Percentiles rank a stretch among this genome's conserved stretches.
These are phyloP conservation scores for Botrytis elliptica DNA, from an alignment of 2,329 filamentous ascomycete species.

Conservation along the genomic window DNA sequence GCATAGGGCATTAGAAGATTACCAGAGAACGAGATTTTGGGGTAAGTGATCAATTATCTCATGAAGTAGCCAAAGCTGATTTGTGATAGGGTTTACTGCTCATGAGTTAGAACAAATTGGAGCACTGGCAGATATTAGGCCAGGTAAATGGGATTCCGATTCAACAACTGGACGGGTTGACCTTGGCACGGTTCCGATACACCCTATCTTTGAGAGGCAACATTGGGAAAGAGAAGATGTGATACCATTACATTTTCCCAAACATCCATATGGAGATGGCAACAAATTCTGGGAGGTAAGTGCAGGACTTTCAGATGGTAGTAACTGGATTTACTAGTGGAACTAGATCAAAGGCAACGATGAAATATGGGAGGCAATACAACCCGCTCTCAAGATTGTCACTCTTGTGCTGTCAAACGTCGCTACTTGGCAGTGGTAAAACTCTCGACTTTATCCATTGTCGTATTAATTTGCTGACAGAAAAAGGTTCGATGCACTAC, in stretches of 20 bases:
- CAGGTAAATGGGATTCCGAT: background rate
- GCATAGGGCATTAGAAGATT: background rate
- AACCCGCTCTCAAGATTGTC: background rate
- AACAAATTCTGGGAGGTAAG: constrained; percentile 5
- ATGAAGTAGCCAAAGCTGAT: background rate
- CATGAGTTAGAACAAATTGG: background rate
- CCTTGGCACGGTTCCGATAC: background rate
- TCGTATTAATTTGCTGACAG: background rate
- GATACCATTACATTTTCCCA: background rate
- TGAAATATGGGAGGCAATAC: constrained; percentile 2
- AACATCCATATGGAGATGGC: background rate
- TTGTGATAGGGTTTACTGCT: background rate
- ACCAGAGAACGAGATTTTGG: background rate
- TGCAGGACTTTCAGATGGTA: background rate
- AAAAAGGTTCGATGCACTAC: background rate
- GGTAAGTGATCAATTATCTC: background rate
- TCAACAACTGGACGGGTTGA: background rate
- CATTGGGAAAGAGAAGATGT: background rate
- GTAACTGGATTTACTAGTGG: background rate
- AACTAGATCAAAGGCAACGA: constrained; percentile 1
- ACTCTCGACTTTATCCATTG: background rate
- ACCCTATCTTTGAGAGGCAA: background rate
- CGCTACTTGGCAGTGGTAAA: background rate
- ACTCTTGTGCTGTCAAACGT: background rate
- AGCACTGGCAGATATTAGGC: background rate